phyloP scores from a whole-genome alignment of 2,329 filamentous ascomycete genomes.

The Pezicula radicicola region DNA sequence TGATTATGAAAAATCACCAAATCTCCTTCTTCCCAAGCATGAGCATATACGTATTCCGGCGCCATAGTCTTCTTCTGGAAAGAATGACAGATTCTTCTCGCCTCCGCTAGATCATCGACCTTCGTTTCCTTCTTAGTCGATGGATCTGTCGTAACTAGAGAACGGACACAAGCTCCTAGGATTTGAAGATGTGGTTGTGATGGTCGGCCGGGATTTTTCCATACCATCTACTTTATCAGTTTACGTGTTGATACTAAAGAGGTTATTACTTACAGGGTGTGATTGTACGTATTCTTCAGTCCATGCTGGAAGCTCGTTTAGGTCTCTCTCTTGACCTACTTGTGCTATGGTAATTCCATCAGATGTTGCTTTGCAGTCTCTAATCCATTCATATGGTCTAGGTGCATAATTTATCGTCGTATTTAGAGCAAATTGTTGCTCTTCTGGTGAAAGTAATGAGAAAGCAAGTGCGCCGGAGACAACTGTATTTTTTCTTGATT shows the following conservation, averaged over 20 bases:
- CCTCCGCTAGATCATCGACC: slow-evolving; percentile 17
- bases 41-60: slow-evolving; percentile 29
- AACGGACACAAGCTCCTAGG: slow-evolving; percentile 21
- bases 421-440: slow-evolving; percentile 24
- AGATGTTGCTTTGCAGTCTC: slow-evolving; percentile 26
- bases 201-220: slow-evolving; percentile 11
- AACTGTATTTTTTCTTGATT: slow-evolving; percentile 10
- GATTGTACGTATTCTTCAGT: slow-evolving; percentile 20
- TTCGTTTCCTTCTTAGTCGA: slow-evolving; percentile 10
- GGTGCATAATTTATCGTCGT: slow-evolving; percentile 27
- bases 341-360: slow-evolving; percentile 24
- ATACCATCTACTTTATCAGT: slow-evolving; percentile 13
- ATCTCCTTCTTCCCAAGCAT: slow-evolving; percentile 27
- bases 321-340: slow-evolving; percentile 12
- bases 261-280: slow-evolving; percentile 15
- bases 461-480: slow-evolving; percentile 25
- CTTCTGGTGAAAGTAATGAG: slow-evolving; percentile 20
- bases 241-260: background rate
- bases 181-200: slow-evolving; percentile 21
- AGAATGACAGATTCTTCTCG: slow-evolving; percentile 22
- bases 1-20: slow-evolving; percentile 31
- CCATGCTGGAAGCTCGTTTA: slow-evolving; percentile 16
- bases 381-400: slow-evolving; percentile 26
- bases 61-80: slow-evolving; percentile 22
- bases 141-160: slow-evolving; percentile 17